phyloP scores from a whole-genome alignment of 345 rosid species.

The Salix caprea region DNA sequence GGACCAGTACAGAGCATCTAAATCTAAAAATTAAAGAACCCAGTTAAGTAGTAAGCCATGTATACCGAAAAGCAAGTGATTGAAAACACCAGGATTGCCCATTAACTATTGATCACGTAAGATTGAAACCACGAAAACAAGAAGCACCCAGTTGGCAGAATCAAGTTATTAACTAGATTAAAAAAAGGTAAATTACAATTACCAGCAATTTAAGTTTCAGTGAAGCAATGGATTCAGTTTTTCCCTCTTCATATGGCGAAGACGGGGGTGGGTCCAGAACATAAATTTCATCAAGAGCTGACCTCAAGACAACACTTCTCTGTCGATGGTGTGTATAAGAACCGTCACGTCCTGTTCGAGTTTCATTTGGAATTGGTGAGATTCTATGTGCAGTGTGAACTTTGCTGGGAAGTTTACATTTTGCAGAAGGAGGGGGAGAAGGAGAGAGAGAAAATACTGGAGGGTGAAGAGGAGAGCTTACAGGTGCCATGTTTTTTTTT shows the following conservation, averaged over 20 bases:
- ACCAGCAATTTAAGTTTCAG: constrained; percentile 64
- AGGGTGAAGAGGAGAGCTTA: constrained; percentile 3
- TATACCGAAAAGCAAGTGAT: background rate
- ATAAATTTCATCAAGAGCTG: constrained; percentile 41
- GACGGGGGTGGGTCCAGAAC: constrained; percentile 39
- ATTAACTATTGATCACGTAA: too few relatives aligned
- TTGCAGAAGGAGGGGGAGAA: background rate
- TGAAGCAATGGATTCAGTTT: constrained; percentile 20
- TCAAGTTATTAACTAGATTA: background rate
- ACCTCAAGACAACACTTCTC: constrained; percentile 30
- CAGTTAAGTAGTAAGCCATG: background rate
- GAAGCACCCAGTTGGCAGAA: background rate
- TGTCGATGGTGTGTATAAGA: background rate
- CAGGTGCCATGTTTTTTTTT: background rate
- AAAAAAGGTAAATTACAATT: background rate
- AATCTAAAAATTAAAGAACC: background rate
- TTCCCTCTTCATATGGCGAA: constrained; percentile 13
- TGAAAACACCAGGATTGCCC: background rate
- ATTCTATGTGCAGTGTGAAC: background rate
- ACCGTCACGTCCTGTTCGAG: constrained; percentile 5
- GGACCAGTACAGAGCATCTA: background rate
- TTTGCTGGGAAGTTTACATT: background rate
- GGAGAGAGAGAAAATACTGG: constrained; percentile 1
- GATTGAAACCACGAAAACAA: background rate
- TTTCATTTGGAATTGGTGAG: background rate